phyloP scores from a whole-genome alignment of 2,329 filamentous ascomycete species.

The Pestalotiopsis fici region DNA sequence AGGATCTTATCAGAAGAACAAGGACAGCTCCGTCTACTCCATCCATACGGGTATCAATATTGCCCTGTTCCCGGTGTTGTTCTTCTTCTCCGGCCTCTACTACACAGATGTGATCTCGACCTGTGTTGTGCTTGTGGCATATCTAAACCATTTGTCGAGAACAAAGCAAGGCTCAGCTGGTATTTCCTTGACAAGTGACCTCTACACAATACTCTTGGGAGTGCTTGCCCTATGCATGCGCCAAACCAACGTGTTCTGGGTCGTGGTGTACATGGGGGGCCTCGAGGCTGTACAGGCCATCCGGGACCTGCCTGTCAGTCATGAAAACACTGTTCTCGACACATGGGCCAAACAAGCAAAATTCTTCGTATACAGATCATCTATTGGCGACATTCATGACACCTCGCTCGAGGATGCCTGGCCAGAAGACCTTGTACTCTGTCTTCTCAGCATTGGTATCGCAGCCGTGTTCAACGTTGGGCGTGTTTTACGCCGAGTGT shows the following conservation, averaged over 20 bases:
- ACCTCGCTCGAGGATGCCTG: conserved; percentile 45
- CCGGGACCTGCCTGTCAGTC: conserved; percentile 40
- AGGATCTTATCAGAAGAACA: conserved; percentile 21
- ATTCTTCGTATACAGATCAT: conserved; percentile 44
- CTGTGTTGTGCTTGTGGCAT: conserved; percentile 70
- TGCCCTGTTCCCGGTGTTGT: conserved; percentile 82
- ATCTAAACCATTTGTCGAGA: conserved; percentile 56
- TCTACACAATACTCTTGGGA: conserved; percentile 57
- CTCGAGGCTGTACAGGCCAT: conserved; percentile 55
- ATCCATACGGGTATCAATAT: conserved; percentile 75
- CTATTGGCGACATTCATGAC: conserved; percentile 57
- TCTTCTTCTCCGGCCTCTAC: conserved; percentile 95
- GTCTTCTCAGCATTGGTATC: conserved; percentile 63
- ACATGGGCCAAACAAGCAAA: conserved; percentile 35
- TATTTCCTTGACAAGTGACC: conserved; percentile 35
- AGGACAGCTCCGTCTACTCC: conserved; percentile 38
- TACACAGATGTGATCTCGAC: conserved; percentile 93
- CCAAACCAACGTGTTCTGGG: conserved; percentile 98
- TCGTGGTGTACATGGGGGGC: conserved; percentile 74
- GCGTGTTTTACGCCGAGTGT: conserved; percentile 47
- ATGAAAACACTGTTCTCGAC: conserved; percentile 29
- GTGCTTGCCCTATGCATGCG: conserved; percentile 72
- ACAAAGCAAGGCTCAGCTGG: conserved; percentile 30
- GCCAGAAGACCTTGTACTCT: conserved; percentile 55
- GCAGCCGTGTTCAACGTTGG: conserved; percentile 54